phyloP scores from a whole-genome alignment of 129 eudicot species.

The Smallanthus sonchifolius region DNA sequence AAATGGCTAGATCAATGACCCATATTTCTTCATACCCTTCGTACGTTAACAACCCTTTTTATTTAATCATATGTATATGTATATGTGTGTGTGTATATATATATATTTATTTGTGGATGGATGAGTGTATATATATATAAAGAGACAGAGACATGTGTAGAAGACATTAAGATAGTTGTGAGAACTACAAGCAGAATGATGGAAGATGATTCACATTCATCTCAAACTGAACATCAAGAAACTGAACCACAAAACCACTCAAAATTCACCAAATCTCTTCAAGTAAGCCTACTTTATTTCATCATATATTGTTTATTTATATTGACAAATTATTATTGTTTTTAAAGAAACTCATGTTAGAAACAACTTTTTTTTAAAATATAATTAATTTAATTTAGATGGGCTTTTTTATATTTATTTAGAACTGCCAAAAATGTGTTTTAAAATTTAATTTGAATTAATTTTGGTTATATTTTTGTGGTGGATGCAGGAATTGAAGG shows the following conservation, averaged over 20 bases:
- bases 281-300: constrained; percentile 19
- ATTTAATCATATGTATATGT: not conserved
- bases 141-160: constrained; percentile 1
- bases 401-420: not conserved
- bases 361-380: no score
- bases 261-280: constrained; percentile 47
- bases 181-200: constrained; percentile 8
- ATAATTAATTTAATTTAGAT: no score
- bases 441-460: not conserved
- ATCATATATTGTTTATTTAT: not conserved
- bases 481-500: constrained; percentile 57
- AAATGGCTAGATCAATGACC: no score
- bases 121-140: not conserved
- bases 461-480: not conserved
- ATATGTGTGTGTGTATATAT: not conserved
- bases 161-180: constrained; percentile 8
- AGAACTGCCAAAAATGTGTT: not conserved
- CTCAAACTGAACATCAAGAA: constrained; percentile 17
- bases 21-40: no score
- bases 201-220: constrained; percentile 17
- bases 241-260: constrained; percentile 27
- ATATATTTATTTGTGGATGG: no score
- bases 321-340: not conserved
- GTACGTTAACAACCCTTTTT: no score
- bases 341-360: not conserved